Percentiles rank a stretch among this genome's conserved stretches.
phyloP scores from a whole-genome alignment of 2,329 filamentous ascomycete species.

The Colletotrichum sp. region DNA sequence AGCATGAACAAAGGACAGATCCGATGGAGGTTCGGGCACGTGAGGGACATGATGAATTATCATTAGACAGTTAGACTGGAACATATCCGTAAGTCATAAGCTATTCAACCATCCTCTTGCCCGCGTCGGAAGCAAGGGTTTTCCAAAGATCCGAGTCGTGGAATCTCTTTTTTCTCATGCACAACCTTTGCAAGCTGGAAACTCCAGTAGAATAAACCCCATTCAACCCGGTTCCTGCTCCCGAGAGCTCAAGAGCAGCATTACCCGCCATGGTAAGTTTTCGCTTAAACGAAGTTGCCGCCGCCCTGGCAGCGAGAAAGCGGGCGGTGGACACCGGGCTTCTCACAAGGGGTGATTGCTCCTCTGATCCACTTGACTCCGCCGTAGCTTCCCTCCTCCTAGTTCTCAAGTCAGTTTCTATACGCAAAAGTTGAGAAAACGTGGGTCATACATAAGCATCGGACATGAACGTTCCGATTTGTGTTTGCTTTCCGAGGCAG shows the following conservation, averaged over 20 bases:
- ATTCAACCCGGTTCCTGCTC: not conserved
- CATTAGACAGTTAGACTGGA: not conserved
- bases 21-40: not conserved
- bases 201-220: not conserved
- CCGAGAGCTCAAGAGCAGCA: not conserved
- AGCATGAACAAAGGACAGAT: not conserved
- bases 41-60: not conserved
- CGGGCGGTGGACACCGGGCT: not conserved
- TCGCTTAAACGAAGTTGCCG: not conserved
- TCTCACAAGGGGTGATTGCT: not conserved
- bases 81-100: not conserved
- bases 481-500: not conserved
- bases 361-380: constrained; percentile 5
- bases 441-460: not conserved
- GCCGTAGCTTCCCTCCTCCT: constrained; percentile 1
- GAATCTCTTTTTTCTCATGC: not conserved
- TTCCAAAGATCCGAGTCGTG: not conserved
- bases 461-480: not conserved
- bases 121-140: not conserved
- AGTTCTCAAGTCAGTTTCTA: not conserved
- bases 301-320: not conserved
- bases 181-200: not conserved
- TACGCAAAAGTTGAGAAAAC: not conserved
- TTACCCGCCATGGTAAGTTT: not conserved
- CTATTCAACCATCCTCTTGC: not conserved